Evolutionary conservation across 345 rosid species (phyloP), one percentile per base, ranked within the genome.

Genomic region (Dipteronia sinensis): DNA sequence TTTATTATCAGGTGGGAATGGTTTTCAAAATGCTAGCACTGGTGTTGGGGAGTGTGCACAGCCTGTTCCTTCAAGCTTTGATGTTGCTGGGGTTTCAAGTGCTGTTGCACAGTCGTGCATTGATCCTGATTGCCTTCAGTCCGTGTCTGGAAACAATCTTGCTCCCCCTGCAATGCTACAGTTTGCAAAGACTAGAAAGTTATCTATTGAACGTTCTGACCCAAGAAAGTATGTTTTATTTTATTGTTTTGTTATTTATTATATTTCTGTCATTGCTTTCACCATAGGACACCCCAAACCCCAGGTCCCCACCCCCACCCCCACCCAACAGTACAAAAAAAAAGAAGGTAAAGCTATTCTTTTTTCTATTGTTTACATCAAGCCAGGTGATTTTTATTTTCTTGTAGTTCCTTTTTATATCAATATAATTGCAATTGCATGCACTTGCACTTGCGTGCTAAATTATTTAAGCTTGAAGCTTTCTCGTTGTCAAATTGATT

Each of bases 121-220:
- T 71, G 97, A 96, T 84, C 84, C 89, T 76, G 98, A 91, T 68
- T 85, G 81, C 77, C 84, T 86, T 73, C 98, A 91, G 70, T 83
- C 95, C 25, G 79, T 76, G 73, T 80, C 93, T 80, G 94, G 91
- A 77, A 90, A 82, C 79, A 90, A 82, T 83, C 86, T 88, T 86
- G 85, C 83, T 9, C 84, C 88, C 65, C 83, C 94, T 81, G 81
- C 96, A 29, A 82, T 93, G 90, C 80, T 97, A 78, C 98, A 93
- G 71, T 97, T 97, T 76, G 95, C 98, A 55, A 97, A 93, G 86
- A 89, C 98, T 10, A 93, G 98, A 86, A 97, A 94, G 84, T 84
- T 97, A 81, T 93, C 98, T 1, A 76, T 88, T 65, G 99, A 97
- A 81, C 93, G 93, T 64, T 84, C 97, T 59, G 99, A 97, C 49